These are phyloP conservation scores for Petasospora rhodanensis DNA, from an alignment of 1,139 yeast genomes.

Conservation along the genomic window DNA sequence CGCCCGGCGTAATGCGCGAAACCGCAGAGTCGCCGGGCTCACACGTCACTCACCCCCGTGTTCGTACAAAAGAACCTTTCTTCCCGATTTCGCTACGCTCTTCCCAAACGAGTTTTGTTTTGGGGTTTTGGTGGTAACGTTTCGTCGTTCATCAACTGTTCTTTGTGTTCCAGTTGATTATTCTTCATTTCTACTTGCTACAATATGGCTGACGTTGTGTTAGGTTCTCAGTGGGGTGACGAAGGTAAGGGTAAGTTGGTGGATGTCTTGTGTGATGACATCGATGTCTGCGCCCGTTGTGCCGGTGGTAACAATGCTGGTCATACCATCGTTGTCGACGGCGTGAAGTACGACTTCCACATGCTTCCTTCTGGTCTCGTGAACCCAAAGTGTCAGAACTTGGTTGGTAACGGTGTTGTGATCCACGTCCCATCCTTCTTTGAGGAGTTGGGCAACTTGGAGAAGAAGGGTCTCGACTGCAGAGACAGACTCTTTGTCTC, in stretches of 20 bases:
- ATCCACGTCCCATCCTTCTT: conserved; percentile 92
- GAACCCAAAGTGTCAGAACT: conserved; percentile 83
- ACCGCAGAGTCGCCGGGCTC: no score
- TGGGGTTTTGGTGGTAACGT: conserved; percentile 15
- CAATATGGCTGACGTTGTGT: conserved; percentile 59
- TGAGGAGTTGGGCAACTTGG: conserved; percentile 76
- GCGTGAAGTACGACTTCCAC: conserved; percentile 91
- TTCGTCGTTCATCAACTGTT: conserved; percentile 14
- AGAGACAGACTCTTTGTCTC: conserved; percentile 80
- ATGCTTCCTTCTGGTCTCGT: conserved; percentile 97
- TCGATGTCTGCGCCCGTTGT: conserved; percentile 96
- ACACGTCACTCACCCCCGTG: no score
- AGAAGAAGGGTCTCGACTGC: conserved; percentile 75
- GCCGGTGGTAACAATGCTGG: conserved; percentile 99
- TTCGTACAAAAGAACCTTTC: no score
- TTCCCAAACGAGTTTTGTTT: no score
- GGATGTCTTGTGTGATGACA: conserved; percentile 86
- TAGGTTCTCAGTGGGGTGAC: conserved; percentile 99
- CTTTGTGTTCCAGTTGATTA: conserved; percentile 12
- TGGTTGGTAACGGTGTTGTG: conserved; percentile 96
- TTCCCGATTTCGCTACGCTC: no score
- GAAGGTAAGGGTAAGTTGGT: conserved; percentile 99
- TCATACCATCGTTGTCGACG: conserved; percentile 91
- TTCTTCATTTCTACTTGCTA: not conserved
- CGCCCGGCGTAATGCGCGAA: no score